These are phyloP conservation scores for Neofusicoccum parvum DNA, from an alignment of 2,329 filamentous ascomycete genomes.

Conservation along the genomic window DNA sequence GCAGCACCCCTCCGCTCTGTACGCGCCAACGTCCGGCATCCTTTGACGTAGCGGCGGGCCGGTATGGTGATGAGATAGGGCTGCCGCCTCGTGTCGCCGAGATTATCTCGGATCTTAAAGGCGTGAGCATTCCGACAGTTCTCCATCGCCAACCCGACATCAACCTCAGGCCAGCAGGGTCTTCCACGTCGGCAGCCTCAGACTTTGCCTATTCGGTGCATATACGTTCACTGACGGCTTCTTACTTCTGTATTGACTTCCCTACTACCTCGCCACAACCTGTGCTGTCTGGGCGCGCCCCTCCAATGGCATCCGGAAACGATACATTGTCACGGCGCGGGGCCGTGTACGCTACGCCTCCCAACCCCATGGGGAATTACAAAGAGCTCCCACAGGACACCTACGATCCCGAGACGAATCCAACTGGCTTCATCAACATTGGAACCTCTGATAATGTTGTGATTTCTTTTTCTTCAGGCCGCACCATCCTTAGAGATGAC, in stretches of 20 bases:
- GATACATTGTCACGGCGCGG: slow-evolving; percentile 5
- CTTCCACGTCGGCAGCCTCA: too few relatives aligned
- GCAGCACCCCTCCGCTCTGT: too few relatives aligned
- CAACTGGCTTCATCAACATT: slow-evolving; percentile 33
- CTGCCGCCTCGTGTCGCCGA: background rate
- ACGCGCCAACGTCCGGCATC: background rate
- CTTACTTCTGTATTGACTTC: too few relatives aligned
- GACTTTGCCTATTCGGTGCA: too few relatives aligned
- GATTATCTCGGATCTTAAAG: background rate
- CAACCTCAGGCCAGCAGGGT: too few relatives aligned
- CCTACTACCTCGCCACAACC: too few relatives aligned
- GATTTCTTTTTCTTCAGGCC: background rate
- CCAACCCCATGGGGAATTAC: slow-evolving; percentile 24
- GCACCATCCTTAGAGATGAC: too few relatives aligned
- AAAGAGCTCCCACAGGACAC: slow-evolving; percentile 23
- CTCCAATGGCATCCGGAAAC: background rate
- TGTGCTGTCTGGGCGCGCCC: too few relatives aligned
- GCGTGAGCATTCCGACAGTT: background rate
- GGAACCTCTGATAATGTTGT: slow-evolving; percentile 35
- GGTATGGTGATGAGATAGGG: background rate
- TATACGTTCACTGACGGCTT: too few relatives aligned
- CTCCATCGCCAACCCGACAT: background rate
- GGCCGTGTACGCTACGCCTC: slow-evolving; percentile 20
- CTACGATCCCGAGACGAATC: slow-evolving; percentile 32
- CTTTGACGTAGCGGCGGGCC: background rate